Evolutionary conservation across 352 stramenopile species (phyloP).

Genomic region (Pythium biforme): DNA sequence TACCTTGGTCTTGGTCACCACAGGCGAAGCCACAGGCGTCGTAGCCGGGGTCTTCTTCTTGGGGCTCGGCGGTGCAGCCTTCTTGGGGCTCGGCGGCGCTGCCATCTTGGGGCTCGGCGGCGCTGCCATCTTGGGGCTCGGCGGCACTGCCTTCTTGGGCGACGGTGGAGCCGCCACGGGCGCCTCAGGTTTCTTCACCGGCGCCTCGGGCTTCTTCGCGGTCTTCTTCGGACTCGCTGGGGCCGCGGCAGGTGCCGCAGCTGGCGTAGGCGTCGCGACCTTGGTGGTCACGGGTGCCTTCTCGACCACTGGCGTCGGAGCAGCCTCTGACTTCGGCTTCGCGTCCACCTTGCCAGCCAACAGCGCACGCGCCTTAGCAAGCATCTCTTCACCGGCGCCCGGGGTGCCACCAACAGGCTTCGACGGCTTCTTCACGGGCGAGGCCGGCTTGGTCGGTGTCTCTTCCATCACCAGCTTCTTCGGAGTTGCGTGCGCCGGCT

Average conservation of each 20-base stretch:
- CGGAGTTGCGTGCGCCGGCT: not conserved
- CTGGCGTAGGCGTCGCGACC: not conserved
- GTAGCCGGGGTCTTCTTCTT: slow-evolving; percentile 21
- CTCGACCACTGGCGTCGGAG: not conserved
- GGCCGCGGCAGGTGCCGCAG: not conserved
- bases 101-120: slow-evolving; percentile 15
- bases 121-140: slow-evolving; percentile 19
- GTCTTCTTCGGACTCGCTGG: slow-evolving; percentile 18
- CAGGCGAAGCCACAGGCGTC: slow-evolving; percentile 19
- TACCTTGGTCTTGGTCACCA: slow-evolving; percentile 7
- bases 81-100: slow-evolving; percentile 1
- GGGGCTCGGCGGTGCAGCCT: slow-evolving; percentile 12
- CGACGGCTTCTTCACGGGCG: slow-evolving; percentile 19
- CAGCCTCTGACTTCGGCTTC: slow-evolving; percentile 2
- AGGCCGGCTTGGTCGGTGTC: slow-evolving; percentile 8
- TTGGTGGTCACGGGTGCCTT: not conserved
- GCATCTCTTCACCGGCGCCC: slow-evolving; percentile 23
- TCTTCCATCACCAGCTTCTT: slow-evolving; percentile 10
- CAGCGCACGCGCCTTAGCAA: slow-evolving; percentile 20
- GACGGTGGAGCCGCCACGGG: slow-evolving; percentile 2
- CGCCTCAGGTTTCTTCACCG: slow-evolving; percentile 8
- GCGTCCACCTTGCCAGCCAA: slow-evolving; percentile 18
- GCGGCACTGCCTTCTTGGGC: slow-evolving; percentile 15
- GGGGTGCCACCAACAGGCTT: slow-evolving; percentile 11
- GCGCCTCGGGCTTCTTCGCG: not conserved